A percentile compares a stretch with the other conserved stretches of the same genome.
Conservation (phyloP, 345 rosid species). For the Sonneratia alba region DNA sequence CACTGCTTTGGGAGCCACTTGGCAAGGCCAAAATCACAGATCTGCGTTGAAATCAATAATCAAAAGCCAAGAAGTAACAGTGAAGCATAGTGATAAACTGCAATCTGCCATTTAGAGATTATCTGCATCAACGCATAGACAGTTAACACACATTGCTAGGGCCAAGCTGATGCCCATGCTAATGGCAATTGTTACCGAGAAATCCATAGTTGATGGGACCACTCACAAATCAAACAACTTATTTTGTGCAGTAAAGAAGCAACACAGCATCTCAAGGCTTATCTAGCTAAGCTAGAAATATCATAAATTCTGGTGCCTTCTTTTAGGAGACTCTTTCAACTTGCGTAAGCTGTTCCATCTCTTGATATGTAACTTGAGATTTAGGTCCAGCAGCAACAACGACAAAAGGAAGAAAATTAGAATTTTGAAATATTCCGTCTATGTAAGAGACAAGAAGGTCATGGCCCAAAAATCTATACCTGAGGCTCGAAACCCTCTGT, state of each 20-base stretch:
- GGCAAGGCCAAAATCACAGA: slow-evolving; percentile 90
- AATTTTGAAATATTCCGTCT: not conserved
- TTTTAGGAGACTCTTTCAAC: not conserved
- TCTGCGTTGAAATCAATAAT: slow-evolving; percentile 26
- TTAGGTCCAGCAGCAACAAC: not conserved
- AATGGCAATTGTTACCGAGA: not conserved
- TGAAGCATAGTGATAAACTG: not conserved
- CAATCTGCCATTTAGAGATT: not conserved
- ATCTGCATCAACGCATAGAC: too few relatives aligned
- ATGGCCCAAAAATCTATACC: slow-evolving; percentile 23
- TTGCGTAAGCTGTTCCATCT: not conserved
- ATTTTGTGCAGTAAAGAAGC: not conserved
- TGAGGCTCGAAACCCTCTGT: slow-evolving; percentile 82
- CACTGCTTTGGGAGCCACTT: slow-evolving; percentile 86
- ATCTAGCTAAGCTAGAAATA: not conserved
- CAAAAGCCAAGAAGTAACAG: slow-evolving; percentile 9
- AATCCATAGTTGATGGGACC: not conserved
- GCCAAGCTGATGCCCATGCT: not conserved
- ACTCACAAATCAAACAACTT: not conserved
- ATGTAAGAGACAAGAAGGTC: not conserved
- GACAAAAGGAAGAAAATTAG: not conserved
- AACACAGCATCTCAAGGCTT: not conserved
- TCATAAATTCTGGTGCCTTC: not conserved
- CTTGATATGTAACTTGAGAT: not conserved
- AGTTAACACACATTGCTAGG: not conserved